Evolutionary conservation across 2,329 filamentous ascomycete species (phyloP), one percentile per base, ranked within the genome.

Genomic region (Penicillium polonicum): DNA sequence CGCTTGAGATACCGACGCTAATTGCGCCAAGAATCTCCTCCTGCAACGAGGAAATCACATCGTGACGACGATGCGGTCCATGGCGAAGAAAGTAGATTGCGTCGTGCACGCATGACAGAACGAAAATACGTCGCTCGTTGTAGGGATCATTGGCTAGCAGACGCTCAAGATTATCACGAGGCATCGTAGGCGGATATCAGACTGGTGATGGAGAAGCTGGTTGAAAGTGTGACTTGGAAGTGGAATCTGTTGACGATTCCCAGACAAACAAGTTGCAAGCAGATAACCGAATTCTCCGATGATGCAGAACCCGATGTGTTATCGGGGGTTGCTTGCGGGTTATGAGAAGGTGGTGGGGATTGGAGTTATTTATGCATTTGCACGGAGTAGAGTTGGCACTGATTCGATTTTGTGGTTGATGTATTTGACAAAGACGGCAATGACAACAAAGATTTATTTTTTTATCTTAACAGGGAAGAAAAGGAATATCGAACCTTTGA

Each of bases 81-180:
- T 55, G 35, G 17, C 45, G 52, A 42, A 55, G 52, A 17, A 17
- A 27, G 21, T 50, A 55, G 45, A 55, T 50, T 21, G 38, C 44
- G 7, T 55, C 36, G 21, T 55, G 52, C 15, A 55, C 4, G 10
- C 35, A 25, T 21, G n/a, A 6, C 21, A 49, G 15, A 19, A 49
- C 12, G 5, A 33, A 13, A 5, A 55, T 55, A 3, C 52, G 52
- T 2, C 35, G 35, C 6, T 33, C 17, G 4, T 55, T 55, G 13
- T 55, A 41, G 19, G 52, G 52, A 27, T 55, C 44, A 2, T 49
- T 15, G 15, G 10, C 27, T 17, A 55, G 19, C 5, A 35, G 0
- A 5, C 15, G 45, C 3, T 48, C 21, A n/a, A 48, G 9, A 25
- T 19, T 1, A 10, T n/a, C 17, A 5, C 4, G 44, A 12, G 36